These are phyloP conservation scores for Mallotus japonicus DNA, from an alignment of 441 rosid species.

Conservation along the genomic window DNA sequence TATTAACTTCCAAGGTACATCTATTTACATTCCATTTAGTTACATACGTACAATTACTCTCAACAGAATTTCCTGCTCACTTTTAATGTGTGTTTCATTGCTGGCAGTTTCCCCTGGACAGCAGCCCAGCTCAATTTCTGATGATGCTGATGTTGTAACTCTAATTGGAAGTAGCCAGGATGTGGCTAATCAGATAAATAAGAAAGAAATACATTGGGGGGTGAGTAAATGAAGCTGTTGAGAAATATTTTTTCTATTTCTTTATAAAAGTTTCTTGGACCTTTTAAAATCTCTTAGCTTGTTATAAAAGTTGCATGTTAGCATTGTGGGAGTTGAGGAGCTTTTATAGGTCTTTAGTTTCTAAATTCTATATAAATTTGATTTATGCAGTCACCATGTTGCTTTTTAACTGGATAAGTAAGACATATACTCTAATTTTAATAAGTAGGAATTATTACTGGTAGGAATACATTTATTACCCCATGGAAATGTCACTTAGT, in stretches of 20 bases:
- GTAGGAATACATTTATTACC: not conserved
- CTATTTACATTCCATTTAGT: slow-evolving; percentile 13
- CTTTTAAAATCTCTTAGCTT: no score
- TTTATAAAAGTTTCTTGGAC: no score
- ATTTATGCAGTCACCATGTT: not conserved
- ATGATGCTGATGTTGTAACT: slow-evolving; percentile 79
- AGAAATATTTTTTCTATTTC: no score
- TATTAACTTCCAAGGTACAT: slow-evolving; percentile 84
- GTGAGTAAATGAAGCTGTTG: slow-evolving; percentile 44
- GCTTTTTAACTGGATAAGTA: not conserved
- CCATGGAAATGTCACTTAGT: not conserved
- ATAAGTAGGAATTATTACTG: slow-evolving; percentile 5
- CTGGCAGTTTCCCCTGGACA: slow-evolving; percentile 90
- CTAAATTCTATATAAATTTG: not conserved
- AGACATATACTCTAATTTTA: not conserved
- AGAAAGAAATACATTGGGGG: slow-evolving; percentile 97
- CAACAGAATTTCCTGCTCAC: not conserved
- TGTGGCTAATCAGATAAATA: slow-evolving; percentile 67
- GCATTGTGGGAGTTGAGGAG: not conserved
- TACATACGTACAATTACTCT: not conserved
- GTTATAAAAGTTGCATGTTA: not conserved
- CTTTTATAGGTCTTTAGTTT: not conserved
- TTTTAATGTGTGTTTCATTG: slow-evolving; percentile 7
- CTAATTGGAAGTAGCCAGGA: slow-evolving; percentile 77
- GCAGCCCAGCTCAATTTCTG: slow-evolving; percentile 78